A percentile compares a stretch with the other conserved stretches of the same genome.
phyloP scores from a whole-genome alignment of 2,329 filamentous ascomycete genomes.

The Trichoderma asperellum region DNA sequence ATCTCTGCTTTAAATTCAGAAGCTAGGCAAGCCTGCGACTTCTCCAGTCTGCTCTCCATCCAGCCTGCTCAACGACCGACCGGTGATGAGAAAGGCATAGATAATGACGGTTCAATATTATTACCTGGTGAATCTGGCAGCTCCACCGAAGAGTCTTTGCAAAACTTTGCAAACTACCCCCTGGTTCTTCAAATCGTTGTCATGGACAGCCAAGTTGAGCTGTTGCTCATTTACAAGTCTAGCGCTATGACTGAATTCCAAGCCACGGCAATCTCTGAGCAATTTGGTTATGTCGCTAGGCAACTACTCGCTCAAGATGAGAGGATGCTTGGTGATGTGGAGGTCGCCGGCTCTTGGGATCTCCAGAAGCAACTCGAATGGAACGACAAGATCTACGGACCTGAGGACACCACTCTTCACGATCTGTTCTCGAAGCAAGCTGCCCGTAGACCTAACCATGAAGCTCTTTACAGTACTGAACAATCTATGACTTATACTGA shows the following conservation, averaged over 20 bases:
- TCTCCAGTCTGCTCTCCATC: constrained; percentile 28
- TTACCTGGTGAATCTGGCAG: neutral
- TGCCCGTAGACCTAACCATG: constrained; percentile 5
- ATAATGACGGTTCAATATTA: neutral
- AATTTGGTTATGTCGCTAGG: constrained; percentile 4
- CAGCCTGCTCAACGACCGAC: constrained; percentile 21
- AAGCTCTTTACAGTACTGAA: constrained; percentile 25
- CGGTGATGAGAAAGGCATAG: neutral
- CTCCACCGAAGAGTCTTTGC: constrained; percentile 19
- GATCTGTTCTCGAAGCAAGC: constrained; percentile 9
- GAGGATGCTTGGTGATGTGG: neutral
- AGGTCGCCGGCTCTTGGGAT: constrained; percentile 21
- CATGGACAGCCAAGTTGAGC: neutral
- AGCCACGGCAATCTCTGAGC: neutral
- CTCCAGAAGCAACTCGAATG: constrained; percentile 19
- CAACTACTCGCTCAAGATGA: constrained; percentile 17
- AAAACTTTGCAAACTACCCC: constrained; percentile 23
- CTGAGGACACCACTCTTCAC: constrained; percentile 15
- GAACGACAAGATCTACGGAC: constrained; percentile 5
- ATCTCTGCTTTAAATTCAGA: constrained; percentile 33
- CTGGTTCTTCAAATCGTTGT: constrained; percentile 15
- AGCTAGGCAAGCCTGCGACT: constrained; percentile 29
- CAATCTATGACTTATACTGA: constrained; percentile 20
- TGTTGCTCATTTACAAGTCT: constrained; percentile 17
- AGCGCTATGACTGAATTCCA: constrained; percentile 22